These are phyloP conservation scores for Pyrus hybrid DNA, from an alignment of 331 rosid genomes.

Conservation along the genomic window DNA sequence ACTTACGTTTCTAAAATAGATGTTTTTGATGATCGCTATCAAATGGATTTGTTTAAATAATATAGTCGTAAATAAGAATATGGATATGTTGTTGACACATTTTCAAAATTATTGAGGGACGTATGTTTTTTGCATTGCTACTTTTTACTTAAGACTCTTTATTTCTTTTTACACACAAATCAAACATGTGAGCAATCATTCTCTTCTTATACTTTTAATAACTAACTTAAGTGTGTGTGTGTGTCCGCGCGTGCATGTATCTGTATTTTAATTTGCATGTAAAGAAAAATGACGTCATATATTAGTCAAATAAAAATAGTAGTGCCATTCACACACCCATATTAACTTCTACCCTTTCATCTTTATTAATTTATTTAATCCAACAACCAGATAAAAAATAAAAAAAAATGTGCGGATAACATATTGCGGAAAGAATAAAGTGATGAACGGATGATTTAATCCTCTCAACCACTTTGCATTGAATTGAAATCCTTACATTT, in stretches of 20 bases:
- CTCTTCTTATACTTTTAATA: not conserved
- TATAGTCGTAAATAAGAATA: not conserved
- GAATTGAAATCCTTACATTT: not conserved
- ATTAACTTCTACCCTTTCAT: no score
- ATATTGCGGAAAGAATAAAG: no score
- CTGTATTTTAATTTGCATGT: not conserved
- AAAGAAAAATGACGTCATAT: no score
- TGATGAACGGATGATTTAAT: not conserved
- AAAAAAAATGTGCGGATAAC: fast-evolving
- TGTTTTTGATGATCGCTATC: no score
- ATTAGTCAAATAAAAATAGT: not conserved
- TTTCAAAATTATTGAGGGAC: no score
- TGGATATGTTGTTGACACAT: not conserved
- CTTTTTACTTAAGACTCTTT: not conserved
- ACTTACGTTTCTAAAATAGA: not conserved
- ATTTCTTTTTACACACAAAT: not conserved
- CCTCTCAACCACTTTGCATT: not conserved
- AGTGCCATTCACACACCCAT: no score
- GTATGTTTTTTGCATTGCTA: no score
- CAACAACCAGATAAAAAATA: no score
- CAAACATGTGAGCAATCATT: not conserved
- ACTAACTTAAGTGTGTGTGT: not conserved
- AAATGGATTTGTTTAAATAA: no score
- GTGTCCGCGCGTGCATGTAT: no score
- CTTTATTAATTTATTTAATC: no score